These are phyloP conservation scores for Backusella tuberculispora DNA, from an alignment of 192 early-diverging fungal species.

Conservation along the genomic window DNA sequence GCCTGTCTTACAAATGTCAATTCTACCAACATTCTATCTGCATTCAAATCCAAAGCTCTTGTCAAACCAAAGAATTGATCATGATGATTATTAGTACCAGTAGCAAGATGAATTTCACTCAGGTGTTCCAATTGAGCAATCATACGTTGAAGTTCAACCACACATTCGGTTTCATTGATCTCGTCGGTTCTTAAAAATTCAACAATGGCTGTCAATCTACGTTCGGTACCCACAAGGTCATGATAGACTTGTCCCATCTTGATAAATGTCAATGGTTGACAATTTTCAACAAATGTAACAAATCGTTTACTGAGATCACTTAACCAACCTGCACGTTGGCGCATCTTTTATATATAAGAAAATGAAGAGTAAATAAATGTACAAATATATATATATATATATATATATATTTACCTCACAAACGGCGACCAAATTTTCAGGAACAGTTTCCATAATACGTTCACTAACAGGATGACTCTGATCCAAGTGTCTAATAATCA, in stretches of 20 bases:
- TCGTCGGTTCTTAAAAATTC: constrained; percentile 81
- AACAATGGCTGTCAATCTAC: constrained; percentile 69
- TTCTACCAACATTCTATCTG: constrained; percentile 66
- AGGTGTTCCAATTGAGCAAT: constrained; percentile 69
- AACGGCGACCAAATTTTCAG: constrained; percentile 56
- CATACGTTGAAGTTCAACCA: constrained; percentile 70
- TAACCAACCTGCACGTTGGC: constrained; percentile 67
- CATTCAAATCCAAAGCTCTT: constrained; percentile 59
- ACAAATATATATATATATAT: too few species aligned
- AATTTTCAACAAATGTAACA: constrained; percentile 65
- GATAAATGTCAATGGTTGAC: constrained; percentile 70
- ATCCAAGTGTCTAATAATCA: constrained; percentile 75
- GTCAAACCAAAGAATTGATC: constrained; percentile 56
- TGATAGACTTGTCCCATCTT: constrained; percentile 73
- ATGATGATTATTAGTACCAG: constrained; percentile 46
- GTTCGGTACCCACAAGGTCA: constrained; percentile 78
- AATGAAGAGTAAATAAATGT: neutral
- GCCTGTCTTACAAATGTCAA: constrained; percentile 49
- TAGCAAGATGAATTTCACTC: constrained; percentile 61
- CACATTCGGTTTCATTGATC: constrained; percentile 62
- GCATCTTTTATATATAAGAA: constrained; percentile 40
- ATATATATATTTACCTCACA: constrained; percentile 47
- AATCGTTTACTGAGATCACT: constrained; percentile 70
- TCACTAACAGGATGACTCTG: constrained; percentile 57
- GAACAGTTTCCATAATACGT: constrained; percentile 56